Evolutionary conservation across 495 filamentous ascomycete genomes (phyloP).

Genomic region (Penicillium paradoxum): DNA sequence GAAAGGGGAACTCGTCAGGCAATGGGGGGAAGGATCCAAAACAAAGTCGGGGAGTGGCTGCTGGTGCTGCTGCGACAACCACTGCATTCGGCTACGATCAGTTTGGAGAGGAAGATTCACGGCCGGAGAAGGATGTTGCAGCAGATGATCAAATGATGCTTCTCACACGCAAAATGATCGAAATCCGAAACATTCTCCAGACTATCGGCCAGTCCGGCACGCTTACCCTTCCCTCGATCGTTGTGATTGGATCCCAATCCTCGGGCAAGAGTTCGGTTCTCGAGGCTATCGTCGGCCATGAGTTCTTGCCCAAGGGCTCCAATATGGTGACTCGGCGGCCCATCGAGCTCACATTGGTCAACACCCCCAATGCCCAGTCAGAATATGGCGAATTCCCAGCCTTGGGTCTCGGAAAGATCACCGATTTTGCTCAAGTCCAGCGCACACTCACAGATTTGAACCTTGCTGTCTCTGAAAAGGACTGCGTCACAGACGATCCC

Average conservation of each 20-base stretch:
- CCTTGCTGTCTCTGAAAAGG: slow-evolving; percentile 77
- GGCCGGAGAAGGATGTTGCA: slow-evolving; percentile 58
- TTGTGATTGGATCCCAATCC: slow-evolving; percentile 97
- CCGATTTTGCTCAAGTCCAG: slow-evolving; percentile 90
- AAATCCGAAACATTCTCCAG: slow-evolving; percentile 87
- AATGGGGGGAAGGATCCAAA: slow-evolving; percentile 54
- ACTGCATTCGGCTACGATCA: slow-evolving; percentile 74
- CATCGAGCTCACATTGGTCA: slow-evolving; percentile 94
- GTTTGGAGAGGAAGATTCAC: slow-evolving; percentile 63
- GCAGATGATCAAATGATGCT: slow-evolving; percentile 99
- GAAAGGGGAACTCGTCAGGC: slow-evolving; percentile 32
- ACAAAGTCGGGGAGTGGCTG: slow-evolving; percentile 54
- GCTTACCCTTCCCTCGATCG: slow-evolving; percentile 87
- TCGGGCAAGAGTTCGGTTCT: slow-evolving; percentile 97
- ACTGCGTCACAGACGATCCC: slow-evolving; percentile 94
- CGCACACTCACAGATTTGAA: slow-evolving; percentile 93
- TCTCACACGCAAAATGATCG: slow-evolving; percentile 98
- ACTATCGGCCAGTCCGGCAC: slow-evolving; percentile 85
- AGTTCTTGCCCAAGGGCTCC: slow-evolving; percentile 93
- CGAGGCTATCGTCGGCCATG: slow-evolving; percentile 95
- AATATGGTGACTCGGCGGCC: slow-evolving; percentile 98
- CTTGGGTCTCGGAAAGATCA: slow-evolving; percentile 82
- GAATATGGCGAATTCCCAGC: slow-evolving; percentile 98
- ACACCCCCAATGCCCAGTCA: slow-evolving; percentile 81
- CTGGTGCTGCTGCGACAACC: slow-evolving; percentile 55